Base-by-base conservation (phyloP, 116 monocot genomes). In the Posidonia oceanica region DNA sequence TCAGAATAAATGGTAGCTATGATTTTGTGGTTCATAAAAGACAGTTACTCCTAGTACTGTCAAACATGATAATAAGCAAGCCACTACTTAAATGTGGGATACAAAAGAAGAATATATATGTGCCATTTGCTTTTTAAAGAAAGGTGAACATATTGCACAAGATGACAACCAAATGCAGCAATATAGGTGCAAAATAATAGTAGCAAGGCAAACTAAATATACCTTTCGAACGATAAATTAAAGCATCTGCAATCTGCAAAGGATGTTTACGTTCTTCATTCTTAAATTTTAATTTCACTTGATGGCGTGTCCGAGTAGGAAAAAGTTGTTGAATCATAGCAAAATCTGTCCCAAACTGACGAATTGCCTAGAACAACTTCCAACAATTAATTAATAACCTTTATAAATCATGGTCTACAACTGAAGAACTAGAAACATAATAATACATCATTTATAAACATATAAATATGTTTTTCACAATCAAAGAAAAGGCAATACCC, bases 311-410 rank as follows among this genome's bases (percentile, higher is more conserved):
- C 61, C 81, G 82, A 60, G 65, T 66, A 48, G 93, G 89, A 63
- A 93, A 89, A 5, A 93, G 69, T 52, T 80, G 74, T 20, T 83
- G 83, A 77, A 93, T 89, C 93, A 93, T 93, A 67, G 72, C 79
- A 83, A 93, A 93, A 79, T 93, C 83, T 53, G 89, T 83, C 58
- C 93, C 93, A 85, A 89, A 93, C 60, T 93, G 93, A 17, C 77
- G 82, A 71, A 93, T 70, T 75, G 85, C 93, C 93, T 90, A 74
- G 16, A 59, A 64, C 14, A 65, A 0, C 18, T 66, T 44, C 18
- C 2, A 20, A 66, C 18, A 60, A 13, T 22, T 60, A 3, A 60
- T 7, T 41, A 63, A 38, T 38, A 12, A 36, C 10, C 14, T 29
- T 29, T 29, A 29, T 29, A 36, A 42, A 66, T n/a, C 4, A 18